Conservation (phyloP, 345 rosid species). For the Lenwebbia sp. region DNA sequence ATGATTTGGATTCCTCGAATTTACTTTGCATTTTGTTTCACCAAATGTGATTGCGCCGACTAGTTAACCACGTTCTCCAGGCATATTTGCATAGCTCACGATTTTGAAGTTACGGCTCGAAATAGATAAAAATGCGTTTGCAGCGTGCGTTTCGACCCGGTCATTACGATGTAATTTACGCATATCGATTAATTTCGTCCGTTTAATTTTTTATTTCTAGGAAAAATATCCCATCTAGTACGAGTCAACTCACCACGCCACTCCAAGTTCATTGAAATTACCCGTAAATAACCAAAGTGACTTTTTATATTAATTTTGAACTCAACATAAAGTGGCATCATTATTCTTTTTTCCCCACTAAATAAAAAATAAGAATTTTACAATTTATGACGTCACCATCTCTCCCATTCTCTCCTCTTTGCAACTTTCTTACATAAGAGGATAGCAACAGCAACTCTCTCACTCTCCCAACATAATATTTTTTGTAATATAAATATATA, state of each 20-base stretch:
- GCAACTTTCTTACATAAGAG: not conserved
- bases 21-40: not conserved
- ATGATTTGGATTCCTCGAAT: not conserved
- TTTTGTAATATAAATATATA: not conserved
- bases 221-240: not conserved
- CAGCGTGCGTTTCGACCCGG: rapidly evolving
- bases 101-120: not conserved
- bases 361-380: not conserved
- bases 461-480: not conserved
- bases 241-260: not conserved
- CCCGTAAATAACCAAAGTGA: not conserved
- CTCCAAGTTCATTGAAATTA: not conserved
- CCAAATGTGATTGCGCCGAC: not conserved
- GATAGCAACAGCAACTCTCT: not conserved
- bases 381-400: not conserved
- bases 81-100: not conserved
- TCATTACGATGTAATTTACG: not conserved
- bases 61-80: not conserved
- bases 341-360: not conserved
- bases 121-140: not conserved
- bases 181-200: not conserved
- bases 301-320: not conserved
- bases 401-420: not conserved
- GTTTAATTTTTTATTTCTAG: not conserved
- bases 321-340: not conserved